Percentiles rank a stretch among this genome's conserved stretches.
These are phyloP conservation scores for Castanea crenata DNA, from an alignment of 306 rosid genomes.

Conservation along the genomic window DNA sequence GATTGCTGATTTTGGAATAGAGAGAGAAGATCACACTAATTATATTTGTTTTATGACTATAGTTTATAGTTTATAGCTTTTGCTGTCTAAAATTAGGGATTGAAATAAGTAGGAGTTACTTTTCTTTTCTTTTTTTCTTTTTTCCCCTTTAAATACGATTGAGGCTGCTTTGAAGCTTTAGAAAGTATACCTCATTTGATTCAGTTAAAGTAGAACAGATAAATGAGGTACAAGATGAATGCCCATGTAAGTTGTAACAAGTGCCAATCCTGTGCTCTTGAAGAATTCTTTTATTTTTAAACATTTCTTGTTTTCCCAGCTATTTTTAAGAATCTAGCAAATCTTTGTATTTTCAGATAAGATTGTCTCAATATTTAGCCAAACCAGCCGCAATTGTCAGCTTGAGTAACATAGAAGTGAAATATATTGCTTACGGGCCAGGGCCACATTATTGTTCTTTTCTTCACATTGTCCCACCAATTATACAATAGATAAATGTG, in stretches of 20 bases:
- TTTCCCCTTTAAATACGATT: background rate
- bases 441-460: no score
- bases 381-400: background rate
- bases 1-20: conserved; percentile 22
- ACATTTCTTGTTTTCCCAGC: background rate
- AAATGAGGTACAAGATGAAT: conserved; percentile 9
- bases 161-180: conserved; percentile 5
- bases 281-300: background rate
- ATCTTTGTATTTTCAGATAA: background rate
- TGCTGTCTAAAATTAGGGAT: conserved; percentile 12
- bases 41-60: conserved; percentile 26
- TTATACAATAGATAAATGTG: no score
- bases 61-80: conserved; percentile 20
- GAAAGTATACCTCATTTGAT: background rate
- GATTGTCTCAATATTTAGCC: background rate
- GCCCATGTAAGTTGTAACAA: background rate
- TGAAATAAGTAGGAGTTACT: conserved; percentile 10
- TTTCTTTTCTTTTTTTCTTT: conserved; percentile 23
- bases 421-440: no score
- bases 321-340: background rate
- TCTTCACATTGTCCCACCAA: no score
- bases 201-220: conserved; percentile 18
- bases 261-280: background rate
- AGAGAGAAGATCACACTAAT: background rate
- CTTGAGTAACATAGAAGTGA: background rate